phyloP scores from a whole-genome alignment of 192 early-diverging fungal genomes.

The Coemansia sp. region DNA sequence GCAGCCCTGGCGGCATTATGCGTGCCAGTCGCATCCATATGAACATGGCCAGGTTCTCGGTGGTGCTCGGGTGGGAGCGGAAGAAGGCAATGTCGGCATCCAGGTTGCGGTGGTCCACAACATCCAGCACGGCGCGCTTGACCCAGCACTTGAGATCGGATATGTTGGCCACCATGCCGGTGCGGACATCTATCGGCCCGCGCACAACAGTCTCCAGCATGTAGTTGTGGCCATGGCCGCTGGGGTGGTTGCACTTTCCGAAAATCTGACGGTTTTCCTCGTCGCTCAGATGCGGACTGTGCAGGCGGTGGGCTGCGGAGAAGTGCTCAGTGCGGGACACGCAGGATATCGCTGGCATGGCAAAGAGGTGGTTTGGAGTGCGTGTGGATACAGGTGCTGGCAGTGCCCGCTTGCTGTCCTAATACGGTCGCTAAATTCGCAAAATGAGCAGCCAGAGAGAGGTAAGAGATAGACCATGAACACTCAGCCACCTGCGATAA shows the following conservation, averaged over 20 bases:
- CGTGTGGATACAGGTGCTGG: too few relatives aligned
- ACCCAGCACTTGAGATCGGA: slow-evolving; percentile 76
- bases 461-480: too few relatives aligned
- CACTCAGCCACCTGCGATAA: too few relatives aligned
- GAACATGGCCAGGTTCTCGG: slow-evolving; percentile 85
- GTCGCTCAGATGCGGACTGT: slow-evolving; percentile 65
- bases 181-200: slow-evolving; percentile 60
- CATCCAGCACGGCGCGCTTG: slow-evolving; percentile 64
- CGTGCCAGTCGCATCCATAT: slow-evolving; percentile 62
- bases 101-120: slow-evolving; percentile 83
- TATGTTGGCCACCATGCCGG: slow-evolving; percentile 88
- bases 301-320: slow-evolving; percentile 85
- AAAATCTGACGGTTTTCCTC: slow-evolving; percentile 71
- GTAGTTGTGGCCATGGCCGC: slow-evolving; percentile 92
- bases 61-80: slow-evolving; percentile 61
- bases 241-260: slow-evolving; percentile 84
- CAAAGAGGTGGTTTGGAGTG: background rate
- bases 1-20: slow-evolving; percentile 28
- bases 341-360: slow-evolving; percentile 54
- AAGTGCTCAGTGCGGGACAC: slow-evolving; percentile 75
- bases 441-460: too few relatives aligned
- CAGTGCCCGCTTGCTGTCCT: too few relatives aligned
- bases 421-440: too few relatives aligned
- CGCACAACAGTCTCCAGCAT: slow-evolving; percentile 45
- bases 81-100: slow-evolving; percentile 83